Base-by-base conservation (phyloP, 2,329 filamentous ascomycete genomes). In the Colletotrichum incanum region DNA sequence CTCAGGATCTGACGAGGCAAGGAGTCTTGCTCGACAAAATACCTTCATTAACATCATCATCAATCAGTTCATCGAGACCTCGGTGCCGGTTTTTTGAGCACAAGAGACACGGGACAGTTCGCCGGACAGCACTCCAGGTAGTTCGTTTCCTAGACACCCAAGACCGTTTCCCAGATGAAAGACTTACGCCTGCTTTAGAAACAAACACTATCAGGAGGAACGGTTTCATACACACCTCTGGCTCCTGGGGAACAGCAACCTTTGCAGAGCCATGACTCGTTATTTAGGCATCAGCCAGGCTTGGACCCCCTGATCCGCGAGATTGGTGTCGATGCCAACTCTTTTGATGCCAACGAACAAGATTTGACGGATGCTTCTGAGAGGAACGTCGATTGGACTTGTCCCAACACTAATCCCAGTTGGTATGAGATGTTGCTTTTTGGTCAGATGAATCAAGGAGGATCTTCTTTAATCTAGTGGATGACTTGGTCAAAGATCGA, bases 51-150 rank as follows among this genome's bases (percentile, higher is more conserved):
- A 47, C 31, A 34, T 8, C 8, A 23, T 63, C 20, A 20, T 63
- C n/a, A 16, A 52, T 23, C 60, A 45, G 11, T 63, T 37, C 31
- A 37, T 63, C n/a, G 60, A 63, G 60, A 52, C 9, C n/a, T 50
- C 31, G 23, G 12, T 37, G 16, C 55, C 2, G 2, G 7, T 58
- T 9, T 37, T 34, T 12, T 6, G 37, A 58, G 55, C 41, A 7
- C 55, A 41, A 58, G 23, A n/a, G 11, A 47, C 12, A 41, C 26
- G 6, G n/a, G 34, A 41, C 12, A 26, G 14, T 3, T 41, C n/a
- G 3, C 41, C 37, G 7, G 55, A 41, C 4, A 23, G 37, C 6
- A 58, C n/a, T 5, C 37, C 55, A 58, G 55, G 55, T 58, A 41
- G 9, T 0, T 4, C 37, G 14, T 5, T 18, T 11, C 37, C 37